Evolutionary conservation across 768 basidiomycete genomes (phyloP).

Genomic region (Piloderma croceum): DNA sequence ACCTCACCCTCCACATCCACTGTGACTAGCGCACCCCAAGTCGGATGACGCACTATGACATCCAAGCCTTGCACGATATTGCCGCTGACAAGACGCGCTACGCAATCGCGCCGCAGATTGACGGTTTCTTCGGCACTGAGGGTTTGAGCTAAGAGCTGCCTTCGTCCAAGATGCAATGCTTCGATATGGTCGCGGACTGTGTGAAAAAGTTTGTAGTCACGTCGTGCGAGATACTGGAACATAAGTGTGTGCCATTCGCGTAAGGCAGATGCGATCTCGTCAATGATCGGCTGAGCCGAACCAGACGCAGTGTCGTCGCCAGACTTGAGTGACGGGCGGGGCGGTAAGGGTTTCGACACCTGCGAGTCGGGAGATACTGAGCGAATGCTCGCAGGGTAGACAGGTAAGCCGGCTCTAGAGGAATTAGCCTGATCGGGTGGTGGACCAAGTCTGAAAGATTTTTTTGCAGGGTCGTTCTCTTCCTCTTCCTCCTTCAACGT

Average conservation of each 20-base stretch:
- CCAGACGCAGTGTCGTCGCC: conserved; percentile 91
- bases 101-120: conserved; percentile 79
- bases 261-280: conserved; percentile 94
- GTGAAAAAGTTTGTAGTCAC: conserved; percentile 87
- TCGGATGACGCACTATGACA: conserved; percentile 93
- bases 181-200: conserved; percentile 86
- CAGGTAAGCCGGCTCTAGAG: conserved; percentile 63
- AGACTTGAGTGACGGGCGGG: conserved; percentile 89
- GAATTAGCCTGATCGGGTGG: conserved; percentile 72
- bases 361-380: conserved; percentile 66
- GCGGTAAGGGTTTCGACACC: conserved; percentile 69
- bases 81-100: conserved; percentile 78
- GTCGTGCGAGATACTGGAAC: conserved; percentile 83
- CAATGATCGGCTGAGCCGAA: conserved; percentile 80
- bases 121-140: conserved; percentile 83
- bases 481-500: conserved; percentile 63
- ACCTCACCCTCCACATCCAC: conserved; percentile 85
- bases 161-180: conserved; percentile 82
- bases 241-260: conserved; percentile 94
- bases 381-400: conserved; percentile 71
- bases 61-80: conserved; percentile 92
- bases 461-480: conserved; percentile 33
- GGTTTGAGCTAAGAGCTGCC: conserved; percentile 84
- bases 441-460: conserved; percentile 67
- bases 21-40: conserved; percentile 82